Percentiles rank a stretch among this genome's conserved stretches.
Conservation (phyloP, 2,329 filamentous ascomycete genomes). For the Botrytis sinoallii region DNA sequence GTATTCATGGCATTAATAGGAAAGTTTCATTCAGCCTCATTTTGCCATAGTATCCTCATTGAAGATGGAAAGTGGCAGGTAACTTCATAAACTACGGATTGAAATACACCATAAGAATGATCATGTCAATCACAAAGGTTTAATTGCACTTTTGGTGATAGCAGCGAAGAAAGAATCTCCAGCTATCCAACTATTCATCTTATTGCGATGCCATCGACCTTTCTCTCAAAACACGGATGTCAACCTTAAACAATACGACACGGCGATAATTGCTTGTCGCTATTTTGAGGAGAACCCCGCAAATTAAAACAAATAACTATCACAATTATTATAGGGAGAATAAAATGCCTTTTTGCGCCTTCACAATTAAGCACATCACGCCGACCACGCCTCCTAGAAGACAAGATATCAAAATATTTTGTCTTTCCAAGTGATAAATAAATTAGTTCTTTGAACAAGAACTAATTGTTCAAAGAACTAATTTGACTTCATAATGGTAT, state of each 20-base stretch:
- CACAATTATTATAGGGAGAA: too few relatives aligned
- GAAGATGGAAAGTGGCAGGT: accelerated
- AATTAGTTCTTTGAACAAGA: accelerated
- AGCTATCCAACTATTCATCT: not conserved
- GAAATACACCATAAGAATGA: not conserved
- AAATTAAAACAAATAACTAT: not conserved
- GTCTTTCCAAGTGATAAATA: too few relatives aligned
- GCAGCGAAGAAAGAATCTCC: accelerated
- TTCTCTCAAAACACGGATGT: not conserved
- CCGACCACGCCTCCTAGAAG: not conserved
- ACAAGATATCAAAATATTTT: not conserved
- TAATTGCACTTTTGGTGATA: not conserved
- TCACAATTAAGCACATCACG: not conserved
- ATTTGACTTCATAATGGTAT: accelerated
- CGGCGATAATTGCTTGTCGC: too few relatives aligned
- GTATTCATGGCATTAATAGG: not conserved
- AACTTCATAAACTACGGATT: not conserved
- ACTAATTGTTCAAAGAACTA: not conserved
- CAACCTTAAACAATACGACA: too few relatives aligned
- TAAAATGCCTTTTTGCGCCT: too few relatives aligned
- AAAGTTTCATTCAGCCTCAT: not conserved
- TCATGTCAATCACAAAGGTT: not conserved
- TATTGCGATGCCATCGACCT: not conserved
- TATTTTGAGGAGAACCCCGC: accelerated
- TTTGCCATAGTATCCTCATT: not conserved